These are phyloP conservation scores for Penicillium psychrosexuale DNA, from an alignment of 2,329 filamentous ascomycete genomes.

Conservation along the genomic window DNA sequence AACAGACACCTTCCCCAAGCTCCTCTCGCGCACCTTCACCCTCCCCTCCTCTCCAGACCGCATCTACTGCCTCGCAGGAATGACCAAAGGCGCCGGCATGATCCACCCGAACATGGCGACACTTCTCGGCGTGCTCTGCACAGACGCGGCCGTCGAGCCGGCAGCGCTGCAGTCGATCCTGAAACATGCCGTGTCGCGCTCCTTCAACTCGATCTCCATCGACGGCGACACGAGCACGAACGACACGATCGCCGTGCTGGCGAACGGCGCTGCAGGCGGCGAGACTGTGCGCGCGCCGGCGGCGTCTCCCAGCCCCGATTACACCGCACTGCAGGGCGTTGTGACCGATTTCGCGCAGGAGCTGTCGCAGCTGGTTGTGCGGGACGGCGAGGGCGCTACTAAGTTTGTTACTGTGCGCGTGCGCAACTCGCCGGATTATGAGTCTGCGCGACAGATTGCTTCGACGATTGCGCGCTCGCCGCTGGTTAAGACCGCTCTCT, in stretches of 20 bases:
- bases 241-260: conserved; percentile 90
- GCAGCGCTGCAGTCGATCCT: conserved; percentile 67
- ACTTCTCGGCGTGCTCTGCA: conserved; percentile 84
- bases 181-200: conserved; percentile 70
- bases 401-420: conserved; percentile 96
- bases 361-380: conserved; percentile 87
- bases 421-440: conserved; percentile 65
- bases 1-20: conserved; percentile 96
- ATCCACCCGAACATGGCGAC: conserved; percentile 99
- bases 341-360: conserved; percentile 77
- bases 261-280: conserved; percentile 87
- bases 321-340: conserved; percentile 65
- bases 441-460: conserved; percentile 73
- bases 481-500: conserved; percentile 94
- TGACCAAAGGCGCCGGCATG: conserved; percentile 98
- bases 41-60: conserved; percentile 74
- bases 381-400: conserved; percentile 94
- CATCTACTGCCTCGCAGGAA: conserved; percentile 83
- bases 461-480: conserved; percentile 86
- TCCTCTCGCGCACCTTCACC: conserved; percentile 77
- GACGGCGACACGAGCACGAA: conserved; percentile 98
- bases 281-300: conserved; percentile 52
- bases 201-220: conserved; percentile 95
- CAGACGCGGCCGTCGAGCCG: conserved; percentile 77
- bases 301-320: conserved; percentile 53